phyloP scores from a whole-genome alignment of 805 yeast species.

The Kluyveromyces aestuarii region DNA sequence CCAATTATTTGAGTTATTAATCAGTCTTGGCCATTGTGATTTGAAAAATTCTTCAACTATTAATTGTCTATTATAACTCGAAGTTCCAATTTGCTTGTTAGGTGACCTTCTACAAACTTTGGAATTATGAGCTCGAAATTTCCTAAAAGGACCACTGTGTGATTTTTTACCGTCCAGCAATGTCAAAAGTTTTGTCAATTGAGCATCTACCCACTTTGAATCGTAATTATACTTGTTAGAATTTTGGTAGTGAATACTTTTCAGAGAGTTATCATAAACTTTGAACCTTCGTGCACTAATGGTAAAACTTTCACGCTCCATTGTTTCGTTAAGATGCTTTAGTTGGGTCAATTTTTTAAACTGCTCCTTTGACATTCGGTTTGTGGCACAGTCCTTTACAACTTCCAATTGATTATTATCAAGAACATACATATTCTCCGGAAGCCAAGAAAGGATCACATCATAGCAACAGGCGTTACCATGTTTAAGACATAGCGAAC shows the following conservation, averaged over 20 bases:
- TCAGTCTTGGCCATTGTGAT: not conserved
- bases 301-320: slow-evolving; percentile 14
- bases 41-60: not conserved
- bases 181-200: slow-evolving; percentile 10
- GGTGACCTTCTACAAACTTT: too few species aligned
- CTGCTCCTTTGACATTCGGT: slow-evolving; percentile 11
- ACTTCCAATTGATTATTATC: slow-evolving; percentile 4
- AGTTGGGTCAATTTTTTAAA: slow-evolving; percentile 7
- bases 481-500: slow-evolving; percentile 21
- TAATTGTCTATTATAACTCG: not conserved
- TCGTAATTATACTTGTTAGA: slow-evolving; percentile 8
- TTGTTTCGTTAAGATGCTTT: not conserved
- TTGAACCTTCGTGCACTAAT: slow-evolving; percentile 25
- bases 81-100: not conserved
- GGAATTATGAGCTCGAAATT: not conserved
- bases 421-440: slow-evolving; percentile 16
- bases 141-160: not conserved
- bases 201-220: slow-evolving; percentile 16
- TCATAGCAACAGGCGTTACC: slow-evolving; percentile 23
- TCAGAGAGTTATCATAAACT: slow-evolving; percentile 21
- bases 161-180: slow-evolving; percentile 4
- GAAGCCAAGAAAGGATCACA: slow-evolving; percentile 22
- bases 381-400: not conserved
- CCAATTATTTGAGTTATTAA: not conserved
- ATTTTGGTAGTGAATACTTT: slow-evolving; percentile 15